Evolutionary conservation across 306 rosid species (phyloP), one percentile per base, ranked within the genome.

Genomic region (Vachellia collinsii): DNA sequence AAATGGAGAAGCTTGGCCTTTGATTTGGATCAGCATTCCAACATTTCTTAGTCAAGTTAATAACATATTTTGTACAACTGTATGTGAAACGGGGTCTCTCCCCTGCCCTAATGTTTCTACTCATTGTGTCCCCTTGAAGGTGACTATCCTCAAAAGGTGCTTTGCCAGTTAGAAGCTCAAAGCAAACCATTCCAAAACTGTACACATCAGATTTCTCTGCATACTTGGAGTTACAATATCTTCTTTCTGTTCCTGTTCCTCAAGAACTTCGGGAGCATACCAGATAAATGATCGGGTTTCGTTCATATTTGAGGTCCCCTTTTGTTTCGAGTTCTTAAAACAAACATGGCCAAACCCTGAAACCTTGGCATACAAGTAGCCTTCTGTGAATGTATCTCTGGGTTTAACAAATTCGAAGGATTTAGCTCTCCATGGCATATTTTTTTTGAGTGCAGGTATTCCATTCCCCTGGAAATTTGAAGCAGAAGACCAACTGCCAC

Each of bases 131-230:
- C 71, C 98, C 98, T 86, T 93, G 97, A 74, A 95, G 96, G 86
- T 93, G 99, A 77, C 94, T 80, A 51, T 95, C 99, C 87, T 95
- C 99, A 63, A 95, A 95, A 64, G 99, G 99, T 48, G 93, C 99
- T 88, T 95, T 91, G 19, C 99, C 97, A 0, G 98, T 93, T 64
- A 91, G 82, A 77, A 95, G 91, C 81, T 95, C 96, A 80, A 95
- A 93, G 93, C 97, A 95, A 79, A 93, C 92, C 99, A 95, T 95
- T 75, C 91, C 99, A 63, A 93, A 95, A 80, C 99, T 95, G 79
- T 95, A 95, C 48, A 95, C 94, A 74, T 95, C 98, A 8, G 97
- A 82, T 77, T 95, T 95, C 81, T 95, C 97, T 7, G 90, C 80
- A 81, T 83, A 81, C 90, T 89, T 95, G 10, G 72, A 78, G 66